phyloP scores from a whole-genome alignment of 1,284 basidiomycete species.

The Trametes versicolor region DNA sequence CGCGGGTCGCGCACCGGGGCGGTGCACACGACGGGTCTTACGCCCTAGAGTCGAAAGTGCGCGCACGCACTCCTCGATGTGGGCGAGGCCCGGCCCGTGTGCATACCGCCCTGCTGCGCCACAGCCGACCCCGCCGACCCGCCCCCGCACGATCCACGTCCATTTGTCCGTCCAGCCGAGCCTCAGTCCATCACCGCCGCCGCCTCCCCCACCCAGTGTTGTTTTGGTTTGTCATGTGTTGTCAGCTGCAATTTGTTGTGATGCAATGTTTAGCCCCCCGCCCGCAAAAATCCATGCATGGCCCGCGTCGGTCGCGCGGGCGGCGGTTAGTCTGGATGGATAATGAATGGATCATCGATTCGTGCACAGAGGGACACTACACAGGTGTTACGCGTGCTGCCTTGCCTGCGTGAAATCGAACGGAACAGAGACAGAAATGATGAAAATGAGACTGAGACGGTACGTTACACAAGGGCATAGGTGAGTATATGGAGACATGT shows the following conservation, averaged over 20 bases:
- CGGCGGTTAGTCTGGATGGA: constrained; percentile 10
- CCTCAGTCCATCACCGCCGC: constrained; percentile 4
- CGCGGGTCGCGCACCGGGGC: constrained; percentile 15
- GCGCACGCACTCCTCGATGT: constrained; percentile 32
- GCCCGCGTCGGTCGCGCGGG: constrained; percentile 6
- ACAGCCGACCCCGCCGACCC: constrained; percentile 9
- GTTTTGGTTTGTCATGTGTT: constrained; percentile 41
- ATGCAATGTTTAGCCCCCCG: constrained; percentile 38
- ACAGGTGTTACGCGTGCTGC: constrained; percentile 5
- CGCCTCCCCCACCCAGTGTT: constrained; percentile 29
- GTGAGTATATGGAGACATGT: constrained; percentile 10
- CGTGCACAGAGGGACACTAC: constrained; percentile 13
- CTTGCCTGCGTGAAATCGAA: constrained; percentile 1
- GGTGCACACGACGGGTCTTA: constrained; percentile 21
- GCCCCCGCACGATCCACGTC: not conserved
- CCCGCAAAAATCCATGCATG: constrained; percentile 20
- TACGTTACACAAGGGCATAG: not conserved
- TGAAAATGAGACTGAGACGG: not conserved
- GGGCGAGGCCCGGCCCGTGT: constrained; percentile 27
- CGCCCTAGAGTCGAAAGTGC: constrained; percentile 35
- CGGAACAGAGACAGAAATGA: not conserved
- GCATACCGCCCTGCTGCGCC: constrained; percentile 4
- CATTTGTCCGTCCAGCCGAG: not conserved
- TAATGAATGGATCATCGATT: constrained; percentile 11
- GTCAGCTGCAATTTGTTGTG: constrained; percentile 43